A percentile compares a stretch with the other conserved stretches of the same genome.
Evolutionary conservation across 148 eudicot genomes (phyloP).

Genomic region (Vaccinium macrocarpon): DNA sequence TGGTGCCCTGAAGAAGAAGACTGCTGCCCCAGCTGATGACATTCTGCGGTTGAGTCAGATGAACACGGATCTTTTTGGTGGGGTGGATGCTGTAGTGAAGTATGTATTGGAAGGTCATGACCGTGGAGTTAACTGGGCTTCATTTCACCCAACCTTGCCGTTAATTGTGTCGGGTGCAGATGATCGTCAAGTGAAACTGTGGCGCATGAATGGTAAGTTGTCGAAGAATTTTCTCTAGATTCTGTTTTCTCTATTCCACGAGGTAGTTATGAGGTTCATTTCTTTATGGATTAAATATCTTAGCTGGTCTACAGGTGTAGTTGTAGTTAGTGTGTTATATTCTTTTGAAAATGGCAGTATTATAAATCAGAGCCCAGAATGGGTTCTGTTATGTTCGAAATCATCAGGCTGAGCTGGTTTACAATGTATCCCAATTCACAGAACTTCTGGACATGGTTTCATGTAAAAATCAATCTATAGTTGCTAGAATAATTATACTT

Average conservation of each 20-base stretch:
- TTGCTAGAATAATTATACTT: neutral
- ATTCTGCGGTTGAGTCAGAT: constrained; percentile 79
- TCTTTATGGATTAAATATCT: neutral
- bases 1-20: constrained; percentile 83
- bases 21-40: constrained; percentile 88
- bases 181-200: constrained; percentile 91
- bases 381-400: neutral
- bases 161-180: constrained; percentile 90
- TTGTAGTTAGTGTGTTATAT: neutral
- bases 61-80: constrained; percentile 89
- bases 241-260: neutral
- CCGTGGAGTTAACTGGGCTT: constrained; percentile 96
- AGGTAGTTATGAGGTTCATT: neutral
- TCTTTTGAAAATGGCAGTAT: neutral
- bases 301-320: neutral
- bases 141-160: constrained; percentile 88
- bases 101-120: constrained; percentile 98
- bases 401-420: constrained; percentile 10
- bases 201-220: constrained; percentile 89
- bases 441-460: neutral
- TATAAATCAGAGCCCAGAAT: neutral
- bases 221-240: constrained; percentile 10
- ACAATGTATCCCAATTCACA: neutral
- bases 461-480: neutral
- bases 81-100: constrained; percentile 90